Evolutionary conservation across 2,329 filamentous ascomycete species (phyloP).

Genomic region (Penicillium sp.): DNA sequence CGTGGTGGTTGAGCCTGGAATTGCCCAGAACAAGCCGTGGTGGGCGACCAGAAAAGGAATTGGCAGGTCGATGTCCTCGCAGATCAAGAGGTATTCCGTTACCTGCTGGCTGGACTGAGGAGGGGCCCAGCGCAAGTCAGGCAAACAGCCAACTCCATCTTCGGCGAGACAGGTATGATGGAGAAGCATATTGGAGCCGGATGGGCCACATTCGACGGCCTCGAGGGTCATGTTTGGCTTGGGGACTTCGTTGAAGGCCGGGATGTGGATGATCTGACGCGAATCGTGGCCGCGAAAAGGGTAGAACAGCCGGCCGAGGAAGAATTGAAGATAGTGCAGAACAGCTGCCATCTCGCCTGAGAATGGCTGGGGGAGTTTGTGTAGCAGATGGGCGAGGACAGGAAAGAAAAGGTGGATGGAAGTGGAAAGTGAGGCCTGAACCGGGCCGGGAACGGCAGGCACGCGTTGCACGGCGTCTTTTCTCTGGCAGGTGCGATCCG

Average conservation of each 20-base stretch:
- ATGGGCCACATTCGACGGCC: slow-evolving; percentile 22
- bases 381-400: neutral
- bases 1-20: slow-evolving; percentile 22
- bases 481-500: neutral
- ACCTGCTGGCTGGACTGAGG: slow-evolving; percentile 15
- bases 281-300: slow-evolving; percentile 28
- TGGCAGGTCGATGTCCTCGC: slow-evolving; percentile 33
- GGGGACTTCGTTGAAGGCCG: slow-evolving; percentile 23
- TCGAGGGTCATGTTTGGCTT: slow-evolving; percentile 27
- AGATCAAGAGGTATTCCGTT: slow-evolving; percentile 29
- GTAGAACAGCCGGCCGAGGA: slow-evolving; percentile 23
- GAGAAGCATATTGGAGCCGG: slow-evolving; percentile 23
- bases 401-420: neutral
- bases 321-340: slow-evolving; percentile 22
- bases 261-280: slow-evolving; percentile 20
- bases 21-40: slow-evolving; percentile 33
- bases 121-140: slow-evolving; percentile 25
- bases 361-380: neutral
- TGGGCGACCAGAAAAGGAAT: slow-evolving; percentile 27
- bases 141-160: slow-evolving; percentile 23
- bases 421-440: slow-evolving; percentile 10
- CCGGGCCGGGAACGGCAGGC: slow-evolving; percentile 25
- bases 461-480: neutral
- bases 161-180: slow-evolving; percentile 24
- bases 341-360: slow-evolving; percentile 4